Evolutionary conservation across 441 rosid genomes (phyloP), one percentile per base, ranked within the genome.

Genomic region (Pelargonium citronellum): DNA sequence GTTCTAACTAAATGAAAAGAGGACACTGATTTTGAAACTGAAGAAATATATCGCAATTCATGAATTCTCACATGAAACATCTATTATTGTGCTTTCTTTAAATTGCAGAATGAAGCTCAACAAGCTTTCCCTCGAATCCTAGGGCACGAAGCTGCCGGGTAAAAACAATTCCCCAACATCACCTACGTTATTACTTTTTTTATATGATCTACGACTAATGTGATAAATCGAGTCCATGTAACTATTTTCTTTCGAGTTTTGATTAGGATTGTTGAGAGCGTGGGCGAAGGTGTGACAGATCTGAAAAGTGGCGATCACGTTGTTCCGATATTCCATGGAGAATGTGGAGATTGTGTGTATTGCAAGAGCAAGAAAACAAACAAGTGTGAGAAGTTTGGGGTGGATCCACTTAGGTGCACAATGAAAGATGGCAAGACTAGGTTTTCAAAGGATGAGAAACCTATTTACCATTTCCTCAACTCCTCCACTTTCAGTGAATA

Each of bases 91-190:
- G 6, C 1, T 47, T 47, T 49, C 0, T 53, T 53, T 53, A 44
- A 7, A 8, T 43, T 15, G 49, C 11, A 84, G 87, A 76, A 79
- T 5, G 84, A 81, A 64, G 74, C 83, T 20, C 82, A 81, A 41
- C 75, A 64, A 44, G 84, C 80, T 22, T 84, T 46, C 71, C 87
- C 85, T 0, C 71, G 85, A 44, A 80, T 84, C 37, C 55, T 84
- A 10, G 85, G 87, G 27, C 87, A 84, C 49, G 87, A 84, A 71
- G 87, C 85, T 39, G 83, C 80, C 0, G 87, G 87, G 84, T 81
- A 72, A 22, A 63, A 34, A 64, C 24, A 22, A 22, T 0, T 0
- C 24, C 1, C 0, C 24, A 22, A 22, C 30, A 27, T 1, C 2
- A 27, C 30, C 30, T 27, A 27, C 2, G 2, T 27, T 27, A 27